Conservation (phyloP, 2,329 filamentous ascomycete species). For the Aspergillus costaricaensis region DNA sequence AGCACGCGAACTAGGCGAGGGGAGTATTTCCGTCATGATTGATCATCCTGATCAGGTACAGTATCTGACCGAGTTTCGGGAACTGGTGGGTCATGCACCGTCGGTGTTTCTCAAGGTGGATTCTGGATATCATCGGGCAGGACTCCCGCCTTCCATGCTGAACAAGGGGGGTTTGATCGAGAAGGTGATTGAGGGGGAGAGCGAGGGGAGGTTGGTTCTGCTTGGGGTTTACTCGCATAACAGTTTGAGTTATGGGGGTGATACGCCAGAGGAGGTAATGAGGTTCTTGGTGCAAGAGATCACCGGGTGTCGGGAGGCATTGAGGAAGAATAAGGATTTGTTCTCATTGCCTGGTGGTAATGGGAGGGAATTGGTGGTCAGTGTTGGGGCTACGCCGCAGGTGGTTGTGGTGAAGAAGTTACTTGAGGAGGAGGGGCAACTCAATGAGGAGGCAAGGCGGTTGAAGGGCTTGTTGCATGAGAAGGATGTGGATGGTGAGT, state of each 20-base stretch:
- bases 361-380: constrained; percentile 54
- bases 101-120: constrained; percentile 73
- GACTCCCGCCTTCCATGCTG: constrained; percentile 57
- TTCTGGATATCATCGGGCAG: constrained; percentile 71
- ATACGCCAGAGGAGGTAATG: constrained; percentile 60
- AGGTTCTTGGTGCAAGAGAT: constrained; percentile 63
- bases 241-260: constrained; percentile 67
- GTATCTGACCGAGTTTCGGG: constrained; percentile 48
- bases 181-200: constrained; percentile 29
- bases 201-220: constrained; percentile 42
- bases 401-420: constrained; percentile 67
- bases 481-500: neutral
- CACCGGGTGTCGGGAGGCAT: constrained; percentile 41
- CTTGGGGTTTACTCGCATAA: constrained; percentile 73
- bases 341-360: constrained; percentile 10
- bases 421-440: constrained; percentile 27
- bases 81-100: constrained; percentile 50
- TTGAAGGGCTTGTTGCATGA: constrained; percentile 33
- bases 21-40: constrained; percentile 65
- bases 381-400: constrained; percentile 76
- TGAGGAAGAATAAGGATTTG: constrained; percentile 23
- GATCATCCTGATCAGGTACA: constrained; percentile 67
- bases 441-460: constrained; percentile 36
- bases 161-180: constrained; percentile 37
- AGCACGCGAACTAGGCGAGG: constrained; percentile 56